Conservation (phyloP, 106 monocot species). For the Dendrobium catenatum region DNA sequence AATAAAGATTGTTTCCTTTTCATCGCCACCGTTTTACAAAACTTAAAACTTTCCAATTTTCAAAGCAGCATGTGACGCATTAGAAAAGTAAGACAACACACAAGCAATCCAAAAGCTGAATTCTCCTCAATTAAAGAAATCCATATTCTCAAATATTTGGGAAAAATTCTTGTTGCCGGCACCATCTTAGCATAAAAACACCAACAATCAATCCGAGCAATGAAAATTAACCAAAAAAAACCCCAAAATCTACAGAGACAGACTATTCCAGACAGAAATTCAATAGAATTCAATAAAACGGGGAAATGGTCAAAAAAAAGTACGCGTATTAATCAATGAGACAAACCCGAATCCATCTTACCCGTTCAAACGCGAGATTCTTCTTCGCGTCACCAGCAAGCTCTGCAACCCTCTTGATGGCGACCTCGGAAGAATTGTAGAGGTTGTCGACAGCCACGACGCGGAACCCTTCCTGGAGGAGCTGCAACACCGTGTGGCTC, state of each 20-base stretch:
- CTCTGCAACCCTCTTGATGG: constrained; percentile 36
- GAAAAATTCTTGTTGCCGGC: not conserved
- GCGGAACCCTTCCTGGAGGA: constrained; percentile 31
- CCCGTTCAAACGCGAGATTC: constrained; percentile 54
- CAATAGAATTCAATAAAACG: not conserved
- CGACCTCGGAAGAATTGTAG: constrained; percentile 55
- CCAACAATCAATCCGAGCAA: not conserved
- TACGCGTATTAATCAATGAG: not conserved
- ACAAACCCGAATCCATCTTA: not conserved
- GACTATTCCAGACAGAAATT: not conserved
- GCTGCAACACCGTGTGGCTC: constrained; percentile 47
- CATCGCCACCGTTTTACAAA: too few relatives aligned
- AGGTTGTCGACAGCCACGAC: constrained; percentile 56
- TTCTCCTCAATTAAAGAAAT: not conserved
- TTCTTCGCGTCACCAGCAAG: constrained; percentile 47
- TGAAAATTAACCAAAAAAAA: too few relatives aligned
- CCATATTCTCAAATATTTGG: not conserved
- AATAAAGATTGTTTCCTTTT: too few relatives aligned
- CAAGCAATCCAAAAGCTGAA: not conserved
- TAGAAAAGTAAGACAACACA: too few relatives aligned
- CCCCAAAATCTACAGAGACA: not conserved
- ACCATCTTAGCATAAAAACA: not conserved
- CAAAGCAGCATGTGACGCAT: not conserved
- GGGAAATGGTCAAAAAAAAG: not conserved
- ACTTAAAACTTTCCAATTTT: not conserved